Evolutionary conservation across 345 rosid species (phyloP).

Genomic region (Noccaea bulbosa): DNA sequence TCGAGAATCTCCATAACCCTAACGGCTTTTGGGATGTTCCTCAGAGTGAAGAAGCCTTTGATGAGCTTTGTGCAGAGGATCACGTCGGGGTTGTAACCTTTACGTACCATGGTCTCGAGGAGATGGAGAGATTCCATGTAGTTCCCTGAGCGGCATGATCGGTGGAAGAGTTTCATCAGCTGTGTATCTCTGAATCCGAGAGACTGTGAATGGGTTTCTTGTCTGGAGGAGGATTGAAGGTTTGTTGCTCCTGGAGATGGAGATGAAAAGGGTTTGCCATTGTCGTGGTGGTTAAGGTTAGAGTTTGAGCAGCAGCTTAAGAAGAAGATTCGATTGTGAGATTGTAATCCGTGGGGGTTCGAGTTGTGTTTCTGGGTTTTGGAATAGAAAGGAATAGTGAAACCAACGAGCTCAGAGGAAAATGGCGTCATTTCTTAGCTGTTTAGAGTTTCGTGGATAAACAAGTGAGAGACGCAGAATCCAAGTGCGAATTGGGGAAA

Average conservation of each 20-base stretch:
- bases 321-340: conserved; percentile 22
- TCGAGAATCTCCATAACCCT: conserved; percentile 83
- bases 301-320: conserved; percentile 23
- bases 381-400: conserved; percentile 43
- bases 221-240: conserved; percentile 12
- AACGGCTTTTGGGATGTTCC: conserved; percentile 61
- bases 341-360: conserved; percentile 3
- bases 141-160: conserved; percentile 65
- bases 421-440: conserved; percentile 34
- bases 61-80: conserved; percentile 80
- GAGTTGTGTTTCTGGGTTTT: conserved; percentile 34
- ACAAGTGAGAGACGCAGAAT: neutral
- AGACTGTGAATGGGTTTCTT: conserved; percentile 51
- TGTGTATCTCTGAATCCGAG: conserved; percentile 63
- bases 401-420: conserved; percentile 42
- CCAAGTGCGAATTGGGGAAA: neutral
- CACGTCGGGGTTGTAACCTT: conserved; percentile 70
- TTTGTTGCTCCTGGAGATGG: conserved; percentile 25
- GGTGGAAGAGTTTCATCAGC: conserved; percentile 56
- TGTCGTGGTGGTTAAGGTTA: conserved; percentile 23
- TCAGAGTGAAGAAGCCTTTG: conserved; percentile 63
- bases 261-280: conserved; percentile 26
- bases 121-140: conserved; percentile 67
- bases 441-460: neutral
- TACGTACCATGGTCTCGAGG: conserved; percentile 68